Base-by-base conservation (phyloP, 345 rosid genomes). In the Eucalyptus pumila region DNA sequence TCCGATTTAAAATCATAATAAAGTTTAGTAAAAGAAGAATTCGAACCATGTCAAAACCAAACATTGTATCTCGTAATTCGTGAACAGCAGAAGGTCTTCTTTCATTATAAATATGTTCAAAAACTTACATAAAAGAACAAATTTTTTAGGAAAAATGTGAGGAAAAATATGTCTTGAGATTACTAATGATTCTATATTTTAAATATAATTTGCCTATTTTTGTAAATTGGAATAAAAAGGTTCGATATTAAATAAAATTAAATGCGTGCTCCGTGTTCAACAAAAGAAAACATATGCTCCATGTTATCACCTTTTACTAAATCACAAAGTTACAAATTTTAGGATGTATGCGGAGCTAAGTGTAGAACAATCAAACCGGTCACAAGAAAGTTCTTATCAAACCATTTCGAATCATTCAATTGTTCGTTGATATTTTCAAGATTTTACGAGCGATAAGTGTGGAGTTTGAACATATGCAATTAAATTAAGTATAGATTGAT, bases 301-400 rank as follows among this genome's bases (percentile, higher is more conserved):
- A 15, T 50, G 8, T 50, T 0, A 0, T 14, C 52, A 14, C 17
- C 21, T 90, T 50, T 6, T 16, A 6, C 4, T 16, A 0, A 16
- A 50, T 50, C 0, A 51, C 9, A 9, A 16, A 51, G 9, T 51
- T 51, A 51, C 4, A 51, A 51, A 17, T 51, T 16, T 51, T 51
- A 51, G 0, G 2, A 16, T 17, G 23, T 51, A 2, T 51, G 9
- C 0, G 0, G 0, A 50, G 8, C 0, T 6, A 50, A 2, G 8
- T 15, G 0, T 50, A 50, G 7, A 15, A 2, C 54, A 50, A 50
- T 17, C 21, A 6, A 16, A 51, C 0, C 0, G 0, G 1, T 51
- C 4, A 16, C 8, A 0, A 16, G 0, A 3, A 6, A 51, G 4
- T 51, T 16, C 1, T 16, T 7, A 51, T 0, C 8, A 51, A 6